phyloP scores from a whole-genome alignment of 2,329 filamentous ascomycete species.

The Fusarium xyrophilum region DNA sequence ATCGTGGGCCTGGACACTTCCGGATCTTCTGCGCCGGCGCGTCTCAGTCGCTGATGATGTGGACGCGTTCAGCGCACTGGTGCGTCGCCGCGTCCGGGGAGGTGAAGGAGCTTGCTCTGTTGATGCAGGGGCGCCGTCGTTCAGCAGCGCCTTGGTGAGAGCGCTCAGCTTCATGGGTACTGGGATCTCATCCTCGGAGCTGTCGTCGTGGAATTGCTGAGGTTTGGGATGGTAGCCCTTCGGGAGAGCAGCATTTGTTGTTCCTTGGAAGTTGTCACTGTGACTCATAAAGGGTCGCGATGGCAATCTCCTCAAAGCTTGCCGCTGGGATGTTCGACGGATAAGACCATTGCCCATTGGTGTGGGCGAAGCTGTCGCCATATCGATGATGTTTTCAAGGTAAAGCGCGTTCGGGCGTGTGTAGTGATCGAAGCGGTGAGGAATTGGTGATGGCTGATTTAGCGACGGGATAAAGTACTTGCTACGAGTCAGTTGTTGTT shows the following conservation, averaged over 20 bases:
- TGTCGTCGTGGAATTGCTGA: constrained; percentile 70
- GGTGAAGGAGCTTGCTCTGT: constrained; percentile 52
- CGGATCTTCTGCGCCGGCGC: constrained; percentile 55
- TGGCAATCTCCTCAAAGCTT: constrained; percentile 58
- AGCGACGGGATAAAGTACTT: constrained; percentile 43
- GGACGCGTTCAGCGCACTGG: constrained; percentile 56
- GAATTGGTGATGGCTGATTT: constrained; percentile 26
- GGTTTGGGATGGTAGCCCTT: constrained; percentile 52
- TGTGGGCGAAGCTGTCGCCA: constrained; percentile 64
- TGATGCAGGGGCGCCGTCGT: constrained; percentile 63
- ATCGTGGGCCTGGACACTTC: constrained; percentile 53
- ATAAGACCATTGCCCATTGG: constrained; percentile 59
- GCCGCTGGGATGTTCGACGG: constrained; percentile 63
- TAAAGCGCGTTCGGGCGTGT: constrained; percentile 30
- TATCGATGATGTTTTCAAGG: constrained; percentile 42
- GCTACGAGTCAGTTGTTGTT: constrained; percentile 51
- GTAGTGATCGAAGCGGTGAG: constrained; percentile 21
- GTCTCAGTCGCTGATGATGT: constrained; percentile 53
- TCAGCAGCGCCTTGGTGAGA: constrained; percentile 84
- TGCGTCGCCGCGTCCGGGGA: constrained; percentile 56
- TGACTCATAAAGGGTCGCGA: constrained; percentile 56
- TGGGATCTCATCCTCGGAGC: constrained; percentile 92
- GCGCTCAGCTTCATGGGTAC: constrained; percentile 94
- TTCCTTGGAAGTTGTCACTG: constrained; percentile 54
- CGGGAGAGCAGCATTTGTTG: constrained; percentile 39